These are phyloP conservation scores for Ceratocystis huliohia DNA, from an alignment of 2,329 filamentous ascomycete genomes.

Conservation along the genomic window DNA sequence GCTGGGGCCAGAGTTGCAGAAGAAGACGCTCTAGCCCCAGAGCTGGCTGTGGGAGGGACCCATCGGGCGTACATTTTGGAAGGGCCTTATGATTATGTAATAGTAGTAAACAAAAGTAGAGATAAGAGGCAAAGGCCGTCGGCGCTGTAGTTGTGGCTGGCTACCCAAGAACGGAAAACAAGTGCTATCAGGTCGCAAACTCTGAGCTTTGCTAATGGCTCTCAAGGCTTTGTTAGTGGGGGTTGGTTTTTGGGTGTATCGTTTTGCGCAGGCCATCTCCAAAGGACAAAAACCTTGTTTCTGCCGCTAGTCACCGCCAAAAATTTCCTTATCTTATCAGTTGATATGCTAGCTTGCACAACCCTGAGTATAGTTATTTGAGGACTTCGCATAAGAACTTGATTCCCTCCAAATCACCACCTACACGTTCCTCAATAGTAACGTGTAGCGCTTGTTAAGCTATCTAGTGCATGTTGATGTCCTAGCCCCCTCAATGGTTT, in stretches of 20 bases:
- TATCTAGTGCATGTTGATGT: too few relatives aligned
- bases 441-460: too few relatives aligned
- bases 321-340: conserved; percentile 17
- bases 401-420: too few relatives aligned
- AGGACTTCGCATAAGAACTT: too few relatives aligned
- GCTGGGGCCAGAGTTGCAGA: neutral
- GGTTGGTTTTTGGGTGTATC: neutral
- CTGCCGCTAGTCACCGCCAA: conserved; percentile 15
- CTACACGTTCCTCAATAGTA: too few relatives aligned
- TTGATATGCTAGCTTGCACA: neutral
- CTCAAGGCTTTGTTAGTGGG: neutral
- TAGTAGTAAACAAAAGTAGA: neutral
- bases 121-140: neutral
- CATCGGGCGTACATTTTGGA: conserved; percentile 19
- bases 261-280: neutral
- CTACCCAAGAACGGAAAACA: neutral
- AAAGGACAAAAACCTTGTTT: conserved; percentile 2
- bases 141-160: neutral
- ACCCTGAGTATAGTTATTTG: neutral
- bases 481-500: too few relatives aligned
- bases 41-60: conserved; percentile 15
- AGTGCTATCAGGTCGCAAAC: neutral
- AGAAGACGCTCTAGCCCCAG: neutral
- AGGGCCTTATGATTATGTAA: neutral
- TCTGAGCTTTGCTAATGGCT: neutral